Evolutionary conservation across 2,329 filamentous ascomycete genomes (phyloP), one percentile per base, ranked within the genome.

Genomic region (Sarocladiaceae sp.): DNA sequence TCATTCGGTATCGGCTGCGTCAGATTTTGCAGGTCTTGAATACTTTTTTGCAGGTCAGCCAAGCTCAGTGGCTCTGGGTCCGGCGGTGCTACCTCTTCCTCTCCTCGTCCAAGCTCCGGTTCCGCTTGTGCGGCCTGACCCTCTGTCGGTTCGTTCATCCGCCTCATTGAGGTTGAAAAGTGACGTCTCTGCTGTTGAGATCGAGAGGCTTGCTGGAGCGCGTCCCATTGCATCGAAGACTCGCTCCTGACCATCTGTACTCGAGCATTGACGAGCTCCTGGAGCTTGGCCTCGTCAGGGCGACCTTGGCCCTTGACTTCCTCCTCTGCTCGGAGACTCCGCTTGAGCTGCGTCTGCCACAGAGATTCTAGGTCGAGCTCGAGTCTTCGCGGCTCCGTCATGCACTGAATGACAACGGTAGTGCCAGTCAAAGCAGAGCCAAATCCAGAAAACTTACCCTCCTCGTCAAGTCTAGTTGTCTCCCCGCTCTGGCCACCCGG

Each of bases 391-490:
- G 65, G 55, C 52, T 77, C 74, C 0, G 75, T 80, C 64, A 80
- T 69, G 53, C 78, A 70, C 54, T 81, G 77, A 9, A 80, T 63
- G 12, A 80, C 70, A 18, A 81, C 56, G 0, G 76, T 78, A 2
- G 68, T 72, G 9, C 76, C 76, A 1, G 55, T 59, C 26, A 64
- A 59, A 4, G 67, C 56, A 1, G 69, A 59, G 2, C 88, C 87
- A 57, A 96, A 96, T 0, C 91, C 91, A 26, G 88, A 82, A 46
- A 90, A 80, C 7, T 76, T 71, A 12, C 79, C 72, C 11, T 66
- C 64, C 13, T 68, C 66, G 16, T 73, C 69, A 29, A 73, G 58
- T 20, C 68, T 63, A 49, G 78, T 72, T 7, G 60, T 57, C 13
- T 76, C 74, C 33, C 83, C 78, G 1, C 88, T 73, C 27, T 43